These are phyloP conservation scores for Epichloe sibirici DNA, from an alignment of 2,329 filamentous ascomycete genomes.

Conservation along the genomic window DNA sequence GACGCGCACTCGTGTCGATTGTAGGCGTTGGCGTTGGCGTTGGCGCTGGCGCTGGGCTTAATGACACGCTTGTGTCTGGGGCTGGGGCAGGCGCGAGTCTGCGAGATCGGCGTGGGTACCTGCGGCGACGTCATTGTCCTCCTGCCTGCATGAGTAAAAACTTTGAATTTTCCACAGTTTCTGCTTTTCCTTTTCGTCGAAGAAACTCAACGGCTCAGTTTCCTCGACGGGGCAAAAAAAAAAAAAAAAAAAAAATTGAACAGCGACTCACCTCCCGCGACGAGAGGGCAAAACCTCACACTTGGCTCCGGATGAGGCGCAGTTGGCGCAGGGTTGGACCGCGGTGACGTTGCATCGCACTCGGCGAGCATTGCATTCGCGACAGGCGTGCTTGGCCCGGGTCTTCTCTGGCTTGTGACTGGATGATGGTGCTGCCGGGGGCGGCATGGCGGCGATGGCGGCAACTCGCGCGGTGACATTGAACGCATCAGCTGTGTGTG, in stretches of 20 bases:
- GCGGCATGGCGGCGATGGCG: slow-evolving; percentile 3
- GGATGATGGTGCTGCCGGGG: neutral
- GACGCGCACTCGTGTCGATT: neutral
- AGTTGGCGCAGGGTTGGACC: slow-evolving; percentile 21
- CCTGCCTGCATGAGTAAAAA: too few relatives aligned
- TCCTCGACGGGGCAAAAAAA: too few relatives aligned
- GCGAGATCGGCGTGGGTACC: slow-evolving; percentile 14
- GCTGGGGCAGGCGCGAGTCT: slow-evolving; percentile 8
- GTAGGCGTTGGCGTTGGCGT: neutral
- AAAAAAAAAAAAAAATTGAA: neutral
- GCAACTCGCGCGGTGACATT: neutral
- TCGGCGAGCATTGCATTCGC: slow-evolving; percentile 21
- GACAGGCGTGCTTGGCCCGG: slow-evolving; percentile 23
- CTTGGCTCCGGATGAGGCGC: slow-evolving; percentile 12
- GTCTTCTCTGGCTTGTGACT: slow-evolving; percentile 19
- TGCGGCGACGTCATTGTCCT: neutral
- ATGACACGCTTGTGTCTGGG: slow-evolving; percentile 5
- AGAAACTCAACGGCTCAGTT: too few relatives aligned
- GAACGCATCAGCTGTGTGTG: too few relatives aligned
- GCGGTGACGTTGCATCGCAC: slow-evolving; percentile 25
- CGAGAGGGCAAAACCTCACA: slow-evolving; percentile 23
- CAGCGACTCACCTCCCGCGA: slow-evolving; percentile 17
- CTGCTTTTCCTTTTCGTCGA: too few relatives aligned
- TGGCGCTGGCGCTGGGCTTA: neutral
- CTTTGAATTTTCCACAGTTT: too few relatives aligned